A percentile compares a stretch with the other conserved stretches of the same genome.
phyloP scores from a whole-genome alignment of 1,284 basidiomycete species.

The Ganoderma lingzhi region DNA sequence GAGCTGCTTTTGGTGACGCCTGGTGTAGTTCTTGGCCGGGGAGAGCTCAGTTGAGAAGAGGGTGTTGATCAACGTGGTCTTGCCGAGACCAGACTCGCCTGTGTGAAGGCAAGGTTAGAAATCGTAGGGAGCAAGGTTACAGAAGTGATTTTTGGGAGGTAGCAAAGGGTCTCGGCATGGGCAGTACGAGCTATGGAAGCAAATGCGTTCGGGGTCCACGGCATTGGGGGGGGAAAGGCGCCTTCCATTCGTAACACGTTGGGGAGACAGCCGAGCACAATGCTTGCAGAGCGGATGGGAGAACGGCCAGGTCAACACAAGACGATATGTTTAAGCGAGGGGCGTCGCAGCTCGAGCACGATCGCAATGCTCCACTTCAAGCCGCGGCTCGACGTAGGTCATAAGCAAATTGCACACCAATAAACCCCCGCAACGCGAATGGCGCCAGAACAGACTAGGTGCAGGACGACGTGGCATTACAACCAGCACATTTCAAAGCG shows the following conservation, averaged over 20 bases:
- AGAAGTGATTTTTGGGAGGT: background rate
- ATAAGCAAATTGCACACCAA: background rate
- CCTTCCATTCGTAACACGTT: background rate
- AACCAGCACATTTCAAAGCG: background rate
- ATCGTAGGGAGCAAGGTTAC: background rate
- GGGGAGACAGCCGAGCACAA: background rate
- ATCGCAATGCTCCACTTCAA: background rate
- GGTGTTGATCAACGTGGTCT: constrained; percentile 98
- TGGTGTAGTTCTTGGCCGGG: constrained; percentile 89
- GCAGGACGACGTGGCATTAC: constrained; percentile 23
- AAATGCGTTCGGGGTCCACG: background rate
- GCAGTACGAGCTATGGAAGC: background rate
- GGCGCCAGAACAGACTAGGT: background rate
- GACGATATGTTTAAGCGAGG: background rate
- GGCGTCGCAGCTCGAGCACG: background rate
- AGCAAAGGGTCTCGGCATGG: background rate
- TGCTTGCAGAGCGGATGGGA: background rate
- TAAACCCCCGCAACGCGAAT: background rate
- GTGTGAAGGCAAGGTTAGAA: constrained; percentile 16
- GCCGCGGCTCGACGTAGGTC: background rate
- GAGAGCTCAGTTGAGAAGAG: constrained; percentile 99
- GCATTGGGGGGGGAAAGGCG: background rate
- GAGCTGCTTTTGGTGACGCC: constrained; percentile 94
- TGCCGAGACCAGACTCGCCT: constrained; percentile 96
- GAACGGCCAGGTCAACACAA: background rate